phyloP scores from a whole-genome alignment of 257 asterid species.

The Solanum stenotomum region DNA sequence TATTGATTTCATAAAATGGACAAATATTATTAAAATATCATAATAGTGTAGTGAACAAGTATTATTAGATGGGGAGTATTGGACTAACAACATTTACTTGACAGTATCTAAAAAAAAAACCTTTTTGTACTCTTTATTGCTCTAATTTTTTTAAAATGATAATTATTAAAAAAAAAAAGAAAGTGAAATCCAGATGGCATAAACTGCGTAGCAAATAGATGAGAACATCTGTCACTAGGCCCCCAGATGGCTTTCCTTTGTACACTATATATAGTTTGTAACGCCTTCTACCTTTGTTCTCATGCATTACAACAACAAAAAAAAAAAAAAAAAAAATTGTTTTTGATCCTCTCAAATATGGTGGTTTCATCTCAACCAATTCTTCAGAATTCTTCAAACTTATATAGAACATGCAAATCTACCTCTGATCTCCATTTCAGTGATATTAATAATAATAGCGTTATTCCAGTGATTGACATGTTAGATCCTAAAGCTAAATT shows the following conservation, averaged over 20 bases:
- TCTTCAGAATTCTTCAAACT: neutral
- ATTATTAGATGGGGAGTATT: too few relatives aligned
- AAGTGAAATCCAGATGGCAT: neutral
- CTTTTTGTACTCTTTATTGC: neutral
- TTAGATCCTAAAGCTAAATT: conserved; percentile 9
- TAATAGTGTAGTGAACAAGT: too few relatives aligned
- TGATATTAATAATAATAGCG: too few relatives aligned
- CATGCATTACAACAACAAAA: neutral
- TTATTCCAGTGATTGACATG: conserved; percentile 20
- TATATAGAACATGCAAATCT: conserved; percentile 3
- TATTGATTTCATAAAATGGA: too few relatives aligned
- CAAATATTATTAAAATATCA: too few relatives aligned
- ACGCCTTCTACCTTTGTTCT: neutral
- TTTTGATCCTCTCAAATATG: neutral
- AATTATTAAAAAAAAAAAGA: neutral
- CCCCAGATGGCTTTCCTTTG: neutral
- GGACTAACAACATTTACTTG: neutral
- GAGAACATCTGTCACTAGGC: neutral
- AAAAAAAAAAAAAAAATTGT: neutral
- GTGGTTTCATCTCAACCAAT: conserved; percentile 9
- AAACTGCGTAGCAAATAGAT: neutral
- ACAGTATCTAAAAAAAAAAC: neutral
- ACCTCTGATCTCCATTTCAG: neutral
- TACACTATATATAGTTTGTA: neutral
- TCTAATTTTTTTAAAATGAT: neutral